A percentile compares a stretch with the other conserved stretches of the same genome.
Evolutionary conservation across 768 basidiomycete species (phyloP).

Genomic region (Hebeloma cylindrosporum): DNA sequence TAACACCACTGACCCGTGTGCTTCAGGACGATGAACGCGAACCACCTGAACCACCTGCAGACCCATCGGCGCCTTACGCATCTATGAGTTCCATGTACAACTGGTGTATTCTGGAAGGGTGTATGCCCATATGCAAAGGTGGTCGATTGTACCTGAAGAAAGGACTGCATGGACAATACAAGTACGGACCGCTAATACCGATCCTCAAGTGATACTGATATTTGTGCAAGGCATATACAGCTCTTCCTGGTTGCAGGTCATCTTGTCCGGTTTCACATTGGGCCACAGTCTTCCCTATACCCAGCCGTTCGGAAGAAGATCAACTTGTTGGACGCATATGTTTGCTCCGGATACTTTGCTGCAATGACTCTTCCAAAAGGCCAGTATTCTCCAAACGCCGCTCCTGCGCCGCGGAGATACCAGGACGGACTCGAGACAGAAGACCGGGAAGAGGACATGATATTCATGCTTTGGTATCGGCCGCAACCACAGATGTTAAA

Average conservation of each 20-base stretch:
- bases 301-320: constrained; percentile 54
- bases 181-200: constrained; percentile 49
- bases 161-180: constrained; percentile 74
- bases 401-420: constrained; percentile 69
- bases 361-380: constrained; percentile 61
- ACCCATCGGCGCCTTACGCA: constrained; percentile 53
- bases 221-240: constrained; percentile 56
- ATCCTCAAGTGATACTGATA: background rate
- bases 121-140: constrained; percentile 69
- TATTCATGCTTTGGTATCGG: constrained; percentile 80
- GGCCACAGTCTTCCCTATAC: constrained; percentile 56
- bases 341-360: constrained; percentile 85
- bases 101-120: constrained; percentile 84
- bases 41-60: constrained; percentile 51
- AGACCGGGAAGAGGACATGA: constrained; percentile 84
- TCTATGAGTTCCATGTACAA: constrained; percentile 71
- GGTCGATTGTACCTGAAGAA: constrained; percentile 74
- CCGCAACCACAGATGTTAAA: constrained; percentile 34
- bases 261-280: constrained; percentile 70
- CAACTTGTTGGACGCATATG: constrained; percentile 71
- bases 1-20: constrained; percentile 57
- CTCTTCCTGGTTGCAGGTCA: constrained; percentile 76
- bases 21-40: constrained; percentile 39
- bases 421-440: constrained; percentile 87
- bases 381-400: constrained; percentile 58